phyloP scores from a whole-genome alignment of 2,329 filamentous ascomycete species.

The Diaporthe longicolla region DNA sequence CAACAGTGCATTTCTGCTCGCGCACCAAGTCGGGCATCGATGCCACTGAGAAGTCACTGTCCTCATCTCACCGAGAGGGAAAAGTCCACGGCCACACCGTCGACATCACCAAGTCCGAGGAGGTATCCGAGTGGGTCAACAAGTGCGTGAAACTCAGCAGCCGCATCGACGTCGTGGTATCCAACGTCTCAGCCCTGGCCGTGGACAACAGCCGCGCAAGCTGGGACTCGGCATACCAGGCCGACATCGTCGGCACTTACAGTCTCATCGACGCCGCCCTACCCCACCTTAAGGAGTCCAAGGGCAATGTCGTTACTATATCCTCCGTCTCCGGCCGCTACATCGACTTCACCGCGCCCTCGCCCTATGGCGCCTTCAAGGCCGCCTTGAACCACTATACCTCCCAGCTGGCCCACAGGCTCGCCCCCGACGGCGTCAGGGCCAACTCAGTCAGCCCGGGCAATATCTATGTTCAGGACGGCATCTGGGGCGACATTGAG shows the following conservation, averaged over 20 bases:
- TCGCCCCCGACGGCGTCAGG: constrained; percentile 53
- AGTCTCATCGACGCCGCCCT: constrained; percentile 50
- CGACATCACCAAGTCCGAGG: constrained; percentile 39
- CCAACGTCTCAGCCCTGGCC: constrained; percentile 48
- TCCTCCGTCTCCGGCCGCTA: constrained; percentile 53
- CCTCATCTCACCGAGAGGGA: constrained; percentile 7
- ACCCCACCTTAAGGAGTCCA: constrained; percentile 51
- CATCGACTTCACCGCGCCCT: constrained; percentile 54
- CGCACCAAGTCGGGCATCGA: constrained; percentile 43
- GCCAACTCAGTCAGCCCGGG: constrained; percentile 54
- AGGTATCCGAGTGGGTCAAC: constrained; percentile 42
- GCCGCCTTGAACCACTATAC: constrained; percentile 55
- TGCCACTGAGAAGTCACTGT: constrained; percentile 27
- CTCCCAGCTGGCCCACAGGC: constrained; percentile 51
- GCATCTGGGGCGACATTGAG: constrained; percentile 54
- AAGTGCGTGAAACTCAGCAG: constrained; percentile 32
- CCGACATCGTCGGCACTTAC: constrained; percentile 53
- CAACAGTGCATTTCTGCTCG: constrained; percentile 46
- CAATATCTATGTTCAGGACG: constrained; percentile 55
- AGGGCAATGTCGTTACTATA: constrained; percentile 54
- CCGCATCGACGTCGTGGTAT: constrained; percentile 44
- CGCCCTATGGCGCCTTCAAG: constrained; percentile 54
- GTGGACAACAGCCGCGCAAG: constrained; percentile 47
- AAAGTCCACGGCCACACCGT: constrained; percentile 41
- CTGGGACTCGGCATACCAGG: constrained; percentile 50